phyloP scores from a whole-genome alignment of 352 stramenopile species.

The Blastocystis sp. region DNA sequence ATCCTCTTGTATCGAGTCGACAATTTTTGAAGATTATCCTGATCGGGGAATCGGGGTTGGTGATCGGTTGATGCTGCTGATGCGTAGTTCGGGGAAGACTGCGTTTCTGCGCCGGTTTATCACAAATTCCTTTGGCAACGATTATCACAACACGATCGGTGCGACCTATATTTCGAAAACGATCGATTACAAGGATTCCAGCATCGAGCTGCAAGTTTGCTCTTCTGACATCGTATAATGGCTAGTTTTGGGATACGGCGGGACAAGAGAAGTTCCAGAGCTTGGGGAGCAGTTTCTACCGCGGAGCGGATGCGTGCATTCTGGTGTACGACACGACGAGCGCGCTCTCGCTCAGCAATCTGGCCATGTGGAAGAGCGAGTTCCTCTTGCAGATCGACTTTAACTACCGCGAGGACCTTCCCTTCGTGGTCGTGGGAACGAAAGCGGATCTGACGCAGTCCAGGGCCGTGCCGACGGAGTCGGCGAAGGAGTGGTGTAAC shows the following conservation, averaged over 20 bases:
- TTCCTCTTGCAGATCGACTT: slow-evolving; percentile 25
- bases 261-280: slow-evolving; percentile 96
- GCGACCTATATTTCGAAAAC: slow-evolving; percentile 96
- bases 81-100: slow-evolving; percentile 90
- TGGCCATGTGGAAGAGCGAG: slow-evolving; percentile 26
- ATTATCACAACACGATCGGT: slow-evolving; percentile 98
- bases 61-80: background rate
- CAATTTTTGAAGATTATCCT: slow-evolving; percentile 24
- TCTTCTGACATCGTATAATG: background rate
- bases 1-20: background rate
- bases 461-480: background rate
- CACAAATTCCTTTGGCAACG: slow-evolving; percentile 92
- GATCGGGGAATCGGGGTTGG: slow-evolving; percentile 9
- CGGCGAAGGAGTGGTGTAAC: slow-evolving; percentile 3
- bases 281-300: slow-evolving; percentile 94
- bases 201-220: slow-evolving; percentile 7
- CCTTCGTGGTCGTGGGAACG: slow-evolving; percentile 31
- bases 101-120: slow-evolving; percentile 98
- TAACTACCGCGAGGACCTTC: background rate
- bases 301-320: slow-evolving; percentile 92
- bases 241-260: slow-evolving; percentile 97
- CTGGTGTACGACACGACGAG: slow-evolving; percentile 99
- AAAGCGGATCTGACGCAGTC: background rate
- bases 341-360: slow-evolving; percentile 63
- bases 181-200: slow-evolving; percentile 85